A percentile compares a stretch with the other conserved stretches of the same genome.
Evolutionary conservation across 345 rosid species (phyloP).

Genomic region (Euclidium syriacum): DNA sequence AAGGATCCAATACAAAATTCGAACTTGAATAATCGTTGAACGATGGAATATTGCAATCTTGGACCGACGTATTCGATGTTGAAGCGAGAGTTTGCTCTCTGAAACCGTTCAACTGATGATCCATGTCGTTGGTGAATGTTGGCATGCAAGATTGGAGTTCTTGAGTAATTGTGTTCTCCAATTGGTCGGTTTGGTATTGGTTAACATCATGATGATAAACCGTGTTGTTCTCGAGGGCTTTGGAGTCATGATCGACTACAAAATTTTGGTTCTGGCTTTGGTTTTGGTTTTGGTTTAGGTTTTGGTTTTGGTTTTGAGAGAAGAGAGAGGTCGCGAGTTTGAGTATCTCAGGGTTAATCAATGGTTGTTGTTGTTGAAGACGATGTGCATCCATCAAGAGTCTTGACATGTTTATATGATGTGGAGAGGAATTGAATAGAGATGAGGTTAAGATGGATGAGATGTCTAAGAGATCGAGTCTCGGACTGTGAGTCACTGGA

Average conservation of each 20-base stretch:
- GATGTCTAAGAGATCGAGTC: slow-evolving; percentile 67
- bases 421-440: slow-evolving; percentile 38
- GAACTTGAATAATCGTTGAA: slow-evolving; percentile 28
- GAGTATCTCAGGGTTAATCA: slow-evolving; percentile 34
- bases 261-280: too few relatives aligned
- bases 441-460: slow-evolving; percentile 53
- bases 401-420: slow-evolving; percentile 44
- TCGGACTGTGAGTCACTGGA: slow-evolving; percentile 74
- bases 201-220: slow-evolving; percentile 10
- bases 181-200: slow-evolving; percentile 26
- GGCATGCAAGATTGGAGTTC: slow-evolving; percentile 34
- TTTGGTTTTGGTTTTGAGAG: slow-evolving; percentile 28
- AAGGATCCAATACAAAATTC: slow-evolving; percentile 34
- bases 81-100: slow-evolving; percentile 25
- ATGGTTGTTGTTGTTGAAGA: slow-evolving; percentile 14
- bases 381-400: slow-evolving; percentile 40
- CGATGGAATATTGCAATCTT: slow-evolving; percentile 31
- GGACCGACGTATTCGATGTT: slow-evolving; percentile 15
- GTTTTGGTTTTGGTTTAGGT: slow-evolving; percentile 20
- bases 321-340: slow-evolving; percentile 26
- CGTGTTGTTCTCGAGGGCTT: background rate
- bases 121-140: slow-evolving; percentile 18
- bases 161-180: slow-evolving; percentile 28
- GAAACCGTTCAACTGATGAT: slow-evolving; percentile 3
- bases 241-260: background rate